phyloP scores from a whole-genome alignment of 331 rosid species.

The Rhamnella rubrinervis region DNA sequence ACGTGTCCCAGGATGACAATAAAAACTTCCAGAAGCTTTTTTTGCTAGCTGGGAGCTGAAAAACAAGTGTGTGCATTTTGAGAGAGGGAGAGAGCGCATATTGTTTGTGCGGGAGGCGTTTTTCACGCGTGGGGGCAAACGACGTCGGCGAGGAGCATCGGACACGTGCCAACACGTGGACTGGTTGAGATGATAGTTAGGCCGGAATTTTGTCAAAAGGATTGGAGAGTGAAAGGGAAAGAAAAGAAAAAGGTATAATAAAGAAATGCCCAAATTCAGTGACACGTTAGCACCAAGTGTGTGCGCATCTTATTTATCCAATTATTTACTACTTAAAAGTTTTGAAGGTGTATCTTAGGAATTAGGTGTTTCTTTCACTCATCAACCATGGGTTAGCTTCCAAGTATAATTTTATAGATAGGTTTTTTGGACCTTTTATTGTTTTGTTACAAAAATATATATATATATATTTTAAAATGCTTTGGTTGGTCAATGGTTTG shows the following conservation, averaged over 20 bases:
- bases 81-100: background rate
- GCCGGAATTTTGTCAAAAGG: slow-evolving; percentile 48
- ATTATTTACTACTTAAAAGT: background rate
- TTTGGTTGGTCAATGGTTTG: background rate
- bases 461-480: background rate
- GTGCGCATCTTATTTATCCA: background rate
- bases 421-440: slow-evolving; percentile 13
- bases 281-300: slow-evolving; percentile 31
- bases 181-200: slow-evolving; percentile 45
- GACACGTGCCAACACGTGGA: slow-evolving; percentile 62
- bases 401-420: slow-evolving; percentile 18
- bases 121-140: slow-evolving; percentile 49
- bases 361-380: slow-evolving; percentile 62
- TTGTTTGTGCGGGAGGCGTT: slow-evolving; percentile 14
- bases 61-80: background rate
- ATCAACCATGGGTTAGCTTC: slow-evolving; percentile 36
- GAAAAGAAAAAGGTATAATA: background rate
- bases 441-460: slow-evolving; percentile 22
- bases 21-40: slow-evolving; percentile 14
- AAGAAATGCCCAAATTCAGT: background rate
- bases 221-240: slow-evolving; percentile 26
- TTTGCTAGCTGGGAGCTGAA: background rate
- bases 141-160: slow-evolving; percentile 38
- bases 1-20: slow-evolving; percentile 9
- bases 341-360: background rate